Conservation (phyloP, 305 asterid genomes). For the Petunia hybrid region DNA sequence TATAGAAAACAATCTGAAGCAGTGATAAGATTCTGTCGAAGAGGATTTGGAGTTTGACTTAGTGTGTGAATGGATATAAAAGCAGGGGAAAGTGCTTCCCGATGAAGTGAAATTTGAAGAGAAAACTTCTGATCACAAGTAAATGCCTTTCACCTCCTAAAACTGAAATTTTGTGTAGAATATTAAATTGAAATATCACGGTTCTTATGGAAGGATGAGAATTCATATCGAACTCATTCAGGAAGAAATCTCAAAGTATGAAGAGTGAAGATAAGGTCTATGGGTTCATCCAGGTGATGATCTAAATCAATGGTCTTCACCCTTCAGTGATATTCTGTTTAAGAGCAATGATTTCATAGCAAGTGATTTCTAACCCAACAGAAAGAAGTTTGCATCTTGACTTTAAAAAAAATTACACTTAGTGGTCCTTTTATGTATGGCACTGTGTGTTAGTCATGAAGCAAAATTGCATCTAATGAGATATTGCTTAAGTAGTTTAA, state of each 20-base stretch:
- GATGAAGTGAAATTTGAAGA: not conserved
- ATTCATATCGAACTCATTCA: not conserved
- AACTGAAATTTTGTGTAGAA: not conserved
- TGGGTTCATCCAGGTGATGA: not conserved
- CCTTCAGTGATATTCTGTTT: not conserved
- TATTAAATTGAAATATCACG: not conserved
- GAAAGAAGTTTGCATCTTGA: not conserved
- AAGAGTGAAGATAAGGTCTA: not conserved
- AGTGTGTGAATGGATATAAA: not conserved
- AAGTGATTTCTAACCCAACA: not conserved
- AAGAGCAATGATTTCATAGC: not conserved
- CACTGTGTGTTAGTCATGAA: not conserved
- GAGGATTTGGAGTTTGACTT: not conserved
- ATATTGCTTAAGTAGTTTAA: not conserved
- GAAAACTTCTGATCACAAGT: not conserved
- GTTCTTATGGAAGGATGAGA: not conserved
- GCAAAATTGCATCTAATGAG: not conserved
- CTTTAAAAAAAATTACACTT: not conserved
- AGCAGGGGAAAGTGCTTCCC: not conserved
- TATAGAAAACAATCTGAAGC: not conserved
- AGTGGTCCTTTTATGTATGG: not conserved
- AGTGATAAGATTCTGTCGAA: not conserved
- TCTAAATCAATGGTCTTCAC: conserved; percentile 1
- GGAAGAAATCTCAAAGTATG: not conserved
- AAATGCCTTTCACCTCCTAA: not conserved